phyloP scores from a whole-genome alignment of 306 rosid genomes.

The Dryas drummondii region DNA sequence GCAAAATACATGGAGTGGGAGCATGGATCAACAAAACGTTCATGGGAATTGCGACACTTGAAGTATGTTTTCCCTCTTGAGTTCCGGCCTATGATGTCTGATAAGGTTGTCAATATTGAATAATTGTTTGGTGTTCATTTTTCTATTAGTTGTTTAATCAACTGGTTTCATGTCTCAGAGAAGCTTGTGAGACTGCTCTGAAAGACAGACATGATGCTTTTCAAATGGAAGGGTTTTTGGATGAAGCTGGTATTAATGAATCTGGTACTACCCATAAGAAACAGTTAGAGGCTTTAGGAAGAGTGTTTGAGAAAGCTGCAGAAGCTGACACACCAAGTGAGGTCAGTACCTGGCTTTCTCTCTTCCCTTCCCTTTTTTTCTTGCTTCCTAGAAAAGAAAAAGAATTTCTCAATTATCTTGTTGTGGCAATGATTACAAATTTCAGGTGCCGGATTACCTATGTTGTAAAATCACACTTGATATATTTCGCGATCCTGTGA shows the following conservation, averaged over 20 bases:
- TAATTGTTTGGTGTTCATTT: background rate
- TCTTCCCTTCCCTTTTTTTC: background rate
- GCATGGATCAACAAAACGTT: constrained; percentile 48
- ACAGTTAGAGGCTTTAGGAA: constrained; percentile 53
- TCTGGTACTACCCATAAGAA: constrained; percentile 31
- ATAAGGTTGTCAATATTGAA: background rate
- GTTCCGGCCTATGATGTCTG: constrained; percentile 11
- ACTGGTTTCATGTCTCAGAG: constrained; percentile 36
- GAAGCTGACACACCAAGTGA: constrained; percentile 65
- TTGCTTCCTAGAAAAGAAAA: background rate
- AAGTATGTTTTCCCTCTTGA: constrained; percentile 40
- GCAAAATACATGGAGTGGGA: constrained; percentile 95
- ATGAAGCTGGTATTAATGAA: constrained; percentile 49
- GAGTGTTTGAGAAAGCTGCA: constrained; percentile 56
- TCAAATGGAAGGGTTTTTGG: constrained; percentile 61
- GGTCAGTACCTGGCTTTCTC: constrained; percentile 37
- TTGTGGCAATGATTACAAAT: constrained; percentile 1
- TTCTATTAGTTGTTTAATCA: background rate
- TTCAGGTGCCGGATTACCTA: constrained; percentile 82
- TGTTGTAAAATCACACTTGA: constrained; percentile 92
- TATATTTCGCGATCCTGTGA: constrained; percentile 90
- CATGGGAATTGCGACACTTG: constrained; percentile 79
- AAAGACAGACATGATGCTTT: constrained; percentile 33
- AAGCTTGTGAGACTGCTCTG: constrained; percentile 52
- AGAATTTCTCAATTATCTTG: background rate